A percentile compares a stretch with the other conserved stretches of the same genome.
Conservation (phyloP, 2,329 filamentous ascomycete species). For the Penicillium sp. region DNA sequence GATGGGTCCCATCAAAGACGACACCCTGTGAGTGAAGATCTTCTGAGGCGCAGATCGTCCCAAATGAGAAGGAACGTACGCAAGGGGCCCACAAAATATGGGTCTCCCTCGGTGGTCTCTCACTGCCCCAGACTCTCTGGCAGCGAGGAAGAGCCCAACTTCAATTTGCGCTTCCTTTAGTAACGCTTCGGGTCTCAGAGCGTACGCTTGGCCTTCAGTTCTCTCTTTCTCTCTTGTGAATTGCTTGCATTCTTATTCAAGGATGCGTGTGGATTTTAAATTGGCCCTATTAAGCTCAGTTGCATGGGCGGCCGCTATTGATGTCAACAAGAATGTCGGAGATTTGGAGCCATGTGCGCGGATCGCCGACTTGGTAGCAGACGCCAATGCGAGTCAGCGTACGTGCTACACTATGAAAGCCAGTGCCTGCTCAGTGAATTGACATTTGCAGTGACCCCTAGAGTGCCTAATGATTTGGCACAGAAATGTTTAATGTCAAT, state of each 20-base stretch:
- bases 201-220: not conserved
- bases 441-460: conserved; percentile 11
- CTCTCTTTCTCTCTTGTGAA: not conserved
- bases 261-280: conserved; percentile 12
- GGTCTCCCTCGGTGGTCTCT: too few relatives aligned
- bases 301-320: conserved; percentile 8
- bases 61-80: conserved; percentile 14
- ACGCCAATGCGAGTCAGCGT: conserved; percentile 15
- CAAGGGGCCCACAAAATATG: conserved; percentile 13
- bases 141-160: conserved; percentile 12
- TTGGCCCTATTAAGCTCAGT: conserved; percentile 8
- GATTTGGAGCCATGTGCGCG: conserved; percentile 19
- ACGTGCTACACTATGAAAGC: not conserved
- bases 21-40: conserved; percentile 13
- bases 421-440: conserved; percentile 1
- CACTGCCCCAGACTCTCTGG: conserved; percentile 10
- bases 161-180: not conserved
- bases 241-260: conserved; percentile 3
- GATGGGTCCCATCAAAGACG: not conserved
- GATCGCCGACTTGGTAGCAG: conserved; percentile 14
- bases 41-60: conserved; percentile 10
- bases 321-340: conserved; percentile 8
- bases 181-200: not conserved
- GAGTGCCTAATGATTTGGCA: conserved; percentile 17
- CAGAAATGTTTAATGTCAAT: conserved; percentile 25